These are phyloP conservation scores for Ensete glaucum DNA, from an alignment of 176 grass and related monocot species.

Conservation along the genomic window DNA sequence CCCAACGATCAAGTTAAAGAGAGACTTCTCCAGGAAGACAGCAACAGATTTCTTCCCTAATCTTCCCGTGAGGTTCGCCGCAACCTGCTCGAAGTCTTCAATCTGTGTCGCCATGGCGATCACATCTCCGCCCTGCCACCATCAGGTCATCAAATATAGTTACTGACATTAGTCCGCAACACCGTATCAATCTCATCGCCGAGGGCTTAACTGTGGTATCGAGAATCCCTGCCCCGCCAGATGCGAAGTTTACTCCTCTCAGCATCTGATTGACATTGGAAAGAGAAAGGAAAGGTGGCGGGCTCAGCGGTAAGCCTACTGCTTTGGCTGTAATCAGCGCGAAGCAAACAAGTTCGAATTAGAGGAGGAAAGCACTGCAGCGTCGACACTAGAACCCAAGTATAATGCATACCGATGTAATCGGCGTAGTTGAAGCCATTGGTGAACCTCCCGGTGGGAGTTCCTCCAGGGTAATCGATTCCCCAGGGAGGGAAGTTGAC, in stretches of 20 bases:
- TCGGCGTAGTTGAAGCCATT: constrained; percentile 31
- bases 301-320: constrained; percentile 24
- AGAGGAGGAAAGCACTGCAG: not conserved
- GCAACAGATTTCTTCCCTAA: not conserved
- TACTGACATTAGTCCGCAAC: too few species aligned
- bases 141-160: not conserved
- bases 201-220: constrained; percentile 13
- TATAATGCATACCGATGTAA: constrained; percentile 21
- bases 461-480: constrained; percentile 14
- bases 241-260: constrained; percentile 32
- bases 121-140: constrained; percentile 3
- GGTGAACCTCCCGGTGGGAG: constrained; percentile 27
- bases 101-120: constrained; percentile 22
- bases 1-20: constrained; percentile 21
- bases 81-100: constrained; percentile 15
- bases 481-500: constrained; percentile 25
- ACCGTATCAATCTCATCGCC: not conserved
- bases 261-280: not conserved
- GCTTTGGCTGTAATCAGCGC: constrained; percentile 14
- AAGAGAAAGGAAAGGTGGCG: constrained; percentile 31
- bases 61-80: not conserved
- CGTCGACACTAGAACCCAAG: too few species aligned
- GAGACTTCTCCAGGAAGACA: constrained; percentile 15
- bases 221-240: constrained; percentile 34
- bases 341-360: not conserved